Evolutionary conservation across 2,329 filamentous ascomycete species (phyloP), one percentile per base, ranked within the genome.

Genomic region (Calonectria pteridis): DNA sequence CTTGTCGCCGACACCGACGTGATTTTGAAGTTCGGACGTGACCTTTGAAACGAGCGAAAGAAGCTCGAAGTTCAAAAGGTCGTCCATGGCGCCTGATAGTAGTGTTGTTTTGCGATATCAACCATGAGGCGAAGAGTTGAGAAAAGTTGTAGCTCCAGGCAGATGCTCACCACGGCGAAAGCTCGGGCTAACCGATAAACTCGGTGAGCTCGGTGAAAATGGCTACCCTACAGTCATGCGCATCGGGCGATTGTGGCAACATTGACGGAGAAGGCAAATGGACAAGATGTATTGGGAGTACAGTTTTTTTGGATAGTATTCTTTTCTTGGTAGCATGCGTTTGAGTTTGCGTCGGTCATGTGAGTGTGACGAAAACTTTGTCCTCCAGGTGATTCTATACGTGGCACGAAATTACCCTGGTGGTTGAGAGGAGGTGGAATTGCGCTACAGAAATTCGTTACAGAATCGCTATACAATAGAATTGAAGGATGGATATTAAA

Each of bases 41-140:
- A 99, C 95, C 84, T 96, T 98, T 65, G 95, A 97, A 71, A 98
- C 95, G 81, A 99, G 93, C 80, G 96, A 98, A 68, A 99, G 90
- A 74, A 97, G 89, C 89, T 99, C 97, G 83, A 99, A 92, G 80
- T 95, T 94, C 84, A 94, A 91, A 78, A 99, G 90, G 82, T 98
- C 96, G 83, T 98, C 95, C 95, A 98, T 98, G 77, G 80, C 84
- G 72, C 76, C 77, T 78, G 75, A 77, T 33, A 55, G 53, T 55
- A 72, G 62, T 68, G 29, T 58, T 64, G n/a, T 65, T 71, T 59
- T 23, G 69, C 37, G 59, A 70, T 65, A 62, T 31, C 23, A 37
- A 29, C 53, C 70, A 67, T 69, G 63, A 70, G 69, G 69, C 70
- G 37, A 69, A 69, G 62, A 63, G 16, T 37, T 26, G 40, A 62